Evolutionary conservation across 1,284 basidiomycete species (phyloP), one percentile per base, ranked within the genome.

Genomic region (Heliocybe sulcata): DNA sequence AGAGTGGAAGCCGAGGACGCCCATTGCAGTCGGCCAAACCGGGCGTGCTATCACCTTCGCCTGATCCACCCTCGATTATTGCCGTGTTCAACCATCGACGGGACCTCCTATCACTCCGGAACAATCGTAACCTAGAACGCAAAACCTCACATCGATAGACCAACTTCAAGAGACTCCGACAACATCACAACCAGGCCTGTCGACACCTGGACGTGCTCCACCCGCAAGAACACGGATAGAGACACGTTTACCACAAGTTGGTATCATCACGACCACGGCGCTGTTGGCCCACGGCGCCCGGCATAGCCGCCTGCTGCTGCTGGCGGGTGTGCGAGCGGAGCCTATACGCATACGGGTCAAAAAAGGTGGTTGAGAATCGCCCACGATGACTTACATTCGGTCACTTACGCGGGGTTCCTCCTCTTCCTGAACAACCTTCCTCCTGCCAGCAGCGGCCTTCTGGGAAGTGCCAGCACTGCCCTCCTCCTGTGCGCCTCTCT

Each of bases 271-370:
- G 82, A 54, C 82, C 66, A 56, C 72, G 72, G 60, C 84, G 82
- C 63, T 81, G 82, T 66, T 85, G 84, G 23, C 78, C 81, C 57
- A 81, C 79, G 55, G 82, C 77, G 61, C 79, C 84, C 57, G 83
- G 80, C 22, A 75, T 70, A 54, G 64, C 68, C 23, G 71, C 70
- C 65, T 82, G 80, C 68, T 90, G 85, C 63, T 82, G 83, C 73
- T 89, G 88, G 65, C 87, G 85, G 60, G 87, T 90, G 74, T 90
- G 87, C 58, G 88, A 90, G 63, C 88, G 87, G 63, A 90, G 82
- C 85, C 88, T 90, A 63, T 42, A 54, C 55, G 49, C 27, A 35
- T 35, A 45, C 52, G 27, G 55, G 50, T 54, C 33, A 63, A 54
- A 64, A 61, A 60, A 63, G 60, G 65, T 55, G 50, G 64, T 61